Percentiles rank a stretch among this genome's conserved stretches.
phyloP scores from a whole-genome alignment of 2,329 filamentous ascomycete species.

The Ophiocordyceps camponoti-leonardi region DNA sequence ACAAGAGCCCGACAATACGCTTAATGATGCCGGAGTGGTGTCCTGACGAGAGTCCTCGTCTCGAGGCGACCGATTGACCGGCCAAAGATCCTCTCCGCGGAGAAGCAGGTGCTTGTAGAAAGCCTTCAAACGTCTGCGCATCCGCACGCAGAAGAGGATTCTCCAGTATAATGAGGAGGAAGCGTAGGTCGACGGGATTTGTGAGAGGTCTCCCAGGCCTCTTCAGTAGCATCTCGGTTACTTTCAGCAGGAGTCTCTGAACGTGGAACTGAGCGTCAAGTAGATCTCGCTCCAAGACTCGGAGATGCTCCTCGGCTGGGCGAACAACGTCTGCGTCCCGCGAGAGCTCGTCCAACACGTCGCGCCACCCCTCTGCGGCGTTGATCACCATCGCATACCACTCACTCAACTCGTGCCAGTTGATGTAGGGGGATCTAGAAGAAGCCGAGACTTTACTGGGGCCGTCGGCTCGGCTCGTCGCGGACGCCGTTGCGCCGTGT shows the following conservation, averaged over 20 bases:
- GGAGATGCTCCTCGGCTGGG: conserved; percentile 18
- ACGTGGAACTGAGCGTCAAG: conserved; percentile 48
- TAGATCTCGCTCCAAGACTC: conserved; percentile 27
- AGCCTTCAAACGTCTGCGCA: conserved; percentile 21
- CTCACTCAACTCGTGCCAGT: conserved; percentile 52
- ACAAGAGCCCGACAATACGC: conserved; percentile 62
- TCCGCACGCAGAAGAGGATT: conserved; percentile 56
- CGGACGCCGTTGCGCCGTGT: conserved; percentile 10
- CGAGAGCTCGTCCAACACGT: conserved; percentile 36
- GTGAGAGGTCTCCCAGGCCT: conserved; percentile 55
- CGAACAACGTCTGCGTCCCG: conserved; percentile 10
- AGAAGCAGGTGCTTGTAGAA: conserved; percentile 13
- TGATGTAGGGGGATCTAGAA: conserved; percentile 44
- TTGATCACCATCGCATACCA: conserved; percentile 62
- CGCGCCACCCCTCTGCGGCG: conserved; percentile 49
- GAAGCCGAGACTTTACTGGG: conserved; percentile 4
- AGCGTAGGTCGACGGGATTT: conserved; percentile 54
- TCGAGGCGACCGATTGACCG: conserved; percentile 8
- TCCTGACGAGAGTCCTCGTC: conserved; percentile 31
- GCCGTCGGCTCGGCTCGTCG: neutral
- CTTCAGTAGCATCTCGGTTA: conserved; percentile 63
- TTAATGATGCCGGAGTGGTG: conserved; percentile 76
- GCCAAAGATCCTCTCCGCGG: conserved; percentile 5
- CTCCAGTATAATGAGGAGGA: conserved; percentile 59
- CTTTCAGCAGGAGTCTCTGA: conserved; percentile 56